Evolutionary conservation across 2,329 filamentous ascomycete genomes (phyloP), one percentile per base, ranked within the genome.

Genomic region (Colletotrichum zoysiae): DNA sequence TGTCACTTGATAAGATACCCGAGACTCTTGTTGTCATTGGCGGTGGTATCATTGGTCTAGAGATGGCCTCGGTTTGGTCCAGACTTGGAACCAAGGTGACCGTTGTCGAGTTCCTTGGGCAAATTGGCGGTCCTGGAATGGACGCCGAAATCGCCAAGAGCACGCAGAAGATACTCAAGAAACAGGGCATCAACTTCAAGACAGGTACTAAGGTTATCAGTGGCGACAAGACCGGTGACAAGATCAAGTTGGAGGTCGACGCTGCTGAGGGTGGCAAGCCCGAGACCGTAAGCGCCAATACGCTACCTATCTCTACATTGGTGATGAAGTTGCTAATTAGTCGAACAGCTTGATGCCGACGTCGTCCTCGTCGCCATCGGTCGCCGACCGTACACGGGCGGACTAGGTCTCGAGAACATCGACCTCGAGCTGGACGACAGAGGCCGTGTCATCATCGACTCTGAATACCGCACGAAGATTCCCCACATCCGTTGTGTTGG

Each of bases 111-210:
- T 99, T 96, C 86, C 87, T 99, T 69, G 90, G 92, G 79, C 95
- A 98, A 86, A 98, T 99, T 76, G 96, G 96, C 84, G 96, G 96
- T 70, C 96, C 96, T 60, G 96, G 96, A 78, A 99, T 99, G 96
- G 96, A 99, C 81, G 84, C 88, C 59, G 96, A 99, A 82, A 93
- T 98, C 78, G 90, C 95, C 80, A 99, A 98, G 88, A 86, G 90
- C 79, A 88, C 93, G 55, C 95, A 98, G 84, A 98, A 97, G 89
- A 91, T 97, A 74, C 90, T 99, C 75, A 90, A 90, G 82, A 98
- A 97, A 89, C 96, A 99, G 87, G 96, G 95, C 73, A 92, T 99
- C 82, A 96, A 97, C 80, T 99, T 99, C 89, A 98, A 97, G 91
- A 91, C 97, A 77, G 92, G 93, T 87, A 98, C 96, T 79, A 99